Base-by-base conservation (phyloP, 768 basidiomycete genomes). In the Tylopilus sp. region DNA sequence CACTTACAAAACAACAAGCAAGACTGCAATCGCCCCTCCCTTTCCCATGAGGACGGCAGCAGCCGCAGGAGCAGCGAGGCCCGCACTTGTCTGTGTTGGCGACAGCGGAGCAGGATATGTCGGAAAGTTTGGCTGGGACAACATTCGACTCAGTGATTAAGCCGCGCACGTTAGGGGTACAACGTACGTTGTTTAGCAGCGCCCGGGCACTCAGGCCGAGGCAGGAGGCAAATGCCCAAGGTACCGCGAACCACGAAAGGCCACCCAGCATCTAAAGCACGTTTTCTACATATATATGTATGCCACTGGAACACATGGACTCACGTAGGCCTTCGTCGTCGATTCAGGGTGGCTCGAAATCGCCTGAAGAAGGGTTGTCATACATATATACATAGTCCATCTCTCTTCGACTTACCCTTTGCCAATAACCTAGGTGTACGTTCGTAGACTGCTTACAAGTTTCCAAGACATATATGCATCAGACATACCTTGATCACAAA, bases 261-360 rank as follows among this genome's bases (percentile, higher is more conserved):
- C 79, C 81, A 4, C 81, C 80, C 26, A 81, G 69, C 73, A 81
- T 78, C 74, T 79, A 55, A 38, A 21, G 26, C 33, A 17, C 33
- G 15, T 17, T 35, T 17, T 13, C 3, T 3, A 35, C 15, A 17
- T 3, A 35, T 17, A 2, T 33, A 11, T 13, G 31, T 15, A 13
- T 17, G 12, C 4, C n/a, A 30, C 13, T 1, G 7, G 26, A 2
- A 8, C 26, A 3, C 8, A 22, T 18, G 9, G 11, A 12, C 15
- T 35, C 33, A 15, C 13, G 15, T 35, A 35, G 15, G 33, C 33
- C 15, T 35, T 35, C 11, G 33, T 35, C 15, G 33, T 35, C 15
- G 33, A 35, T 35, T 35, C 15, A 6, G 31, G 31, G 31, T 33
- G 31, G 31, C 31, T 33, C 11, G 33, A 13, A 6, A 35, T 35